These are phyloP conservation scores for Wickerhamiella nectarea DNA, from an alignment of 805 yeast genomes.

Conservation along the genomic window DNA sequence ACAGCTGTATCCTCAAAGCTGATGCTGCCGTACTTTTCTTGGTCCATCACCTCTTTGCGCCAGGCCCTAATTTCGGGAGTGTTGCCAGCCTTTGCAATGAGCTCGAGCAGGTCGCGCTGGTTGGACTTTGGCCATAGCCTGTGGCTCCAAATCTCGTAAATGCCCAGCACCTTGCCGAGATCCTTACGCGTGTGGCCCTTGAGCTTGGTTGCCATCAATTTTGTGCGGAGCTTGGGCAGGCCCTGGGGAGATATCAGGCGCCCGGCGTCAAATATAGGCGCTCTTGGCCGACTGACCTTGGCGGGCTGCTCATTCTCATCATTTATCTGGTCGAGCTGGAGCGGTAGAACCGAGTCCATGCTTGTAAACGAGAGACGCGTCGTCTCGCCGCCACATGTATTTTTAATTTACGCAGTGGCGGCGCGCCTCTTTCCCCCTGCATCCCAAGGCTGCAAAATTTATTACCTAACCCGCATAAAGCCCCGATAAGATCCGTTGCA, in stretches of 20 bases:
- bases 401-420: too few relatives aligned
- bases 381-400: too few relatives aligned
- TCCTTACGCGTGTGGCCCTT: conserved; percentile 37
- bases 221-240: conserved; percentile 35
- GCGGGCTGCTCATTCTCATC: not conserved
- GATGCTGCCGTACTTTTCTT: conserved; percentile 15
- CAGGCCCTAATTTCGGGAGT: conserved; percentile 15
- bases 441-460: too few relatives aligned
- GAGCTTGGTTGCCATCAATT: conserved; percentile 23
- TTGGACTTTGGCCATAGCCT: conserved; percentile 65
- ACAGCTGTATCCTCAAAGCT: too few relatives aligned
- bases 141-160: conserved; percentile 68
- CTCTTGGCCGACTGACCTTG: conserved; percentile 20
- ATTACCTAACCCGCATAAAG: too few relatives aligned
- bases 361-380: not conserved
- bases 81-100: conserved; percentile 38
- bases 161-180: conserved; percentile 35
- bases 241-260: conserved; percentile 43
- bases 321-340: not conserved
- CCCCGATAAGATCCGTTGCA: not conserved
- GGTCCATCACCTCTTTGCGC: conserved; percentile 14
- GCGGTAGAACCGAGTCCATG: not conserved
- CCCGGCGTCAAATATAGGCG: conserved; percentile 32
- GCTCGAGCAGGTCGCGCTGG: conserved; percentile 51
- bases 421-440: too few relatives aligned